These are phyloP conservation scores for Monascus purpureus DNA, from an alignment of 495 filamentous ascomycete genomes.

Conservation along the genomic window DNA sequence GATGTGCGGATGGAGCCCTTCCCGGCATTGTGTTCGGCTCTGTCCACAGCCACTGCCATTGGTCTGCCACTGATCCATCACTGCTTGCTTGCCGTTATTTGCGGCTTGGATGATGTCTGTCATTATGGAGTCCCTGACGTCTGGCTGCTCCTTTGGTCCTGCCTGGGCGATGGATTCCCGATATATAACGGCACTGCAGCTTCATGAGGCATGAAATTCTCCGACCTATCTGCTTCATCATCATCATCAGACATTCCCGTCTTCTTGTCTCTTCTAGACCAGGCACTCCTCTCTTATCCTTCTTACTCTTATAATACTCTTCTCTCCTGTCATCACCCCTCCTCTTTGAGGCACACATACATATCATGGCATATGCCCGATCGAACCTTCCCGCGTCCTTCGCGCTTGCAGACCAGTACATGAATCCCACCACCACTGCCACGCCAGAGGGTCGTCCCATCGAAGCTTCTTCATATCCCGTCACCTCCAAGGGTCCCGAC, in stretches of 20 bases:
- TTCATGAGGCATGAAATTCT: not conserved
- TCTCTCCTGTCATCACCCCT: not conserved
- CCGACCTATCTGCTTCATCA: too few species aligned
- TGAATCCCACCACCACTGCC: not conserved
- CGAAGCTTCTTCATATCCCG: not conserved
- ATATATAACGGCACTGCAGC: too few species aligned
- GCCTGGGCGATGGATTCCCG: too few species aligned
- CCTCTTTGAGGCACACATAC: too few species aligned
- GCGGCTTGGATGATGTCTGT: not conserved
- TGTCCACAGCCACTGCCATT: too few species aligned
- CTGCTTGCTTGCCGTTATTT: not conserved
- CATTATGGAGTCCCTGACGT: not conserved
- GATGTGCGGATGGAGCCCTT: not conserved
- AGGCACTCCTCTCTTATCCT: not conserved
- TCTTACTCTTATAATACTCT: not conserved
- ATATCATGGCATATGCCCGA: not conserved
- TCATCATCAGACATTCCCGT: too few species aligned
- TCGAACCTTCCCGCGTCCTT: not conserved
- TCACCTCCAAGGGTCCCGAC: conserved; percentile 11
- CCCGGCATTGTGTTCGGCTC: not conserved
- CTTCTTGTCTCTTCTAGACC: not conserved
- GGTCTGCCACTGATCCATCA: too few species aligned
- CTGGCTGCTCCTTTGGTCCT: not conserved
- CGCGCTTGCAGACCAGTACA: not conserved
- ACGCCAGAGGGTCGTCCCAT: not conserved